Percentiles rank a stretch among this genome's conserved stretches.
These are phyloP conservation scores for Pseudovirgaria hyperparasitica DNA, from an alignment of 2,329 filamentous ascomycete genomes.

Conservation along the genomic window DNA sequence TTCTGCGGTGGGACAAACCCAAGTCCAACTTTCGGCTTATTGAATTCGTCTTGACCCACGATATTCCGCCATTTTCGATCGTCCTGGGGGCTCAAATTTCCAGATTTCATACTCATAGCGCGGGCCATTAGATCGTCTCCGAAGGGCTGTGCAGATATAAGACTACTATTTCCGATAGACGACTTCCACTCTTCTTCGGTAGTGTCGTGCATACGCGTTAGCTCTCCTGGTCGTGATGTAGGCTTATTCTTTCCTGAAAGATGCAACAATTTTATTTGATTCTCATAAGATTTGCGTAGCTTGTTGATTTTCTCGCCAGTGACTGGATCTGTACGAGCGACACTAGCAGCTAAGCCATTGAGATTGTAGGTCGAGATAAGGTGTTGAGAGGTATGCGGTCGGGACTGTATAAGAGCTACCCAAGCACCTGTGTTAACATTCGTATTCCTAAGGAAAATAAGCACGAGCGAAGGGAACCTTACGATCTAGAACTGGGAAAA, in stretches of 20 bases:
- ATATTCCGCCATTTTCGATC: conserved; percentile 29
- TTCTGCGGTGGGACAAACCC: conserved; percentile 12
- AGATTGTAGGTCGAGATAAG: conserved; percentile 47
- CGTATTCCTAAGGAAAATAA: conserved; percentile 10
- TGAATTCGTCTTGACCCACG: conserved; percentile 31
- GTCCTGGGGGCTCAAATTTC: conserved; percentile 28
- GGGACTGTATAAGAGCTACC: conserved; percentile 29
- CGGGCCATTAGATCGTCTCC: conserved; percentile 27
- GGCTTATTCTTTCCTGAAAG: conserved; percentile 38
- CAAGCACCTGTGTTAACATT: conserved; percentile 17
- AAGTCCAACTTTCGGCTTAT: conserved; percentile 15
- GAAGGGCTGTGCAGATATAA: conserved; percentile 15
- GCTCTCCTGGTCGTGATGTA: conserved; percentile 22
- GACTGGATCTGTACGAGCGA: conserved; percentile 45
- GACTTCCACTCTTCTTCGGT: conserved; percentile 29
- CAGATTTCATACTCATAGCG: conserved; percentile 30
- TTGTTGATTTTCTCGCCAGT: conserved; percentile 55
- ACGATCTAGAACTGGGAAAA: conserved; percentile 24
- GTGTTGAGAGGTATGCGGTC: conserved; percentile 45
- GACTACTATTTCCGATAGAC: conserved; percentile 13
- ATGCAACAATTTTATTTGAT: conserved; percentile 36
- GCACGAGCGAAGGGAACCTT: conserved; percentile 14
- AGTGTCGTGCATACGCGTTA: conserved; percentile 21
- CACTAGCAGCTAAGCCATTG: conserved; percentile 41
- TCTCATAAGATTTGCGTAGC: conserved; percentile 44